Percentiles rank a stretch among this genome's conserved stretches.
Evolutionary conservation across 805 yeast genomes (phyloP).

Genomic region (Starmera dryadoides): DNA sequence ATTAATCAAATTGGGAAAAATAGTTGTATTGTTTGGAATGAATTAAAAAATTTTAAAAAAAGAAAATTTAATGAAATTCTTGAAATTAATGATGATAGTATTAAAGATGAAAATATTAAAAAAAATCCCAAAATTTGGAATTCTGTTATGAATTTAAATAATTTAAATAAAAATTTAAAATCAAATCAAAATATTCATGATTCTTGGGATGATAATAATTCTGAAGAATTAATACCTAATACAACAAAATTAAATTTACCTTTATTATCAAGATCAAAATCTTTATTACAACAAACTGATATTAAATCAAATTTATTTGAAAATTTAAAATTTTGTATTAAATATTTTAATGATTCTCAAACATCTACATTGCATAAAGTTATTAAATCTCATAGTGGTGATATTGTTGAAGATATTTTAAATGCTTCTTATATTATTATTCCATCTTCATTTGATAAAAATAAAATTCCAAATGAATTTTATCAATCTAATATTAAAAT

Average conservation of each 20-base stretch:
- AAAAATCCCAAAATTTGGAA: conserved; percentile 31
- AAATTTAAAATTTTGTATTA: conserved; percentile 33
- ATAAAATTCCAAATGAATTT: conserved; percentile 6
- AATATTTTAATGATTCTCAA: conserved; percentile 35
- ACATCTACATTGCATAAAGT: conserved; percentile 30
- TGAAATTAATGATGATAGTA: neutral
- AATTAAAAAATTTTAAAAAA: conserved; percentile 7
- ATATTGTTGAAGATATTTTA: conserved; percentile 3
- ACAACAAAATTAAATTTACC: conserved; percentile 1
- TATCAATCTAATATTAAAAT: conserved; percentile 21
- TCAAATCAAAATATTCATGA: too few relatives aligned
- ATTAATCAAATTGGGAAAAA: conserved; percentile 19
- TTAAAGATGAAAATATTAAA: neutral
- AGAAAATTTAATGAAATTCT: conserved; percentile 4
- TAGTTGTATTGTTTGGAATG: conserved; percentile 22
- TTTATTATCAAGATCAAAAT: neutral
- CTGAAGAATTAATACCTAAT: conserved; percentile 1
- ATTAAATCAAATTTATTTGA: conserved; percentile 26
- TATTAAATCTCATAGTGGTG: conserved; percentile 40
- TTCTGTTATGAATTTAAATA: conserved; percentile 24
- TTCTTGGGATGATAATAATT: conserved; percentile 17
- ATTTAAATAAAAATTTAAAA: conserved; percentile 1
- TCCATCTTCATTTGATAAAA: conserved; percentile 9
- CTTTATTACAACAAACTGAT: neutral
- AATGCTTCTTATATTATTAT: conserved; percentile 7